phyloP scores from a whole-genome alignment of 2,329 filamentous ascomycete species.

The Endoconidiophora polonica region DNA sequence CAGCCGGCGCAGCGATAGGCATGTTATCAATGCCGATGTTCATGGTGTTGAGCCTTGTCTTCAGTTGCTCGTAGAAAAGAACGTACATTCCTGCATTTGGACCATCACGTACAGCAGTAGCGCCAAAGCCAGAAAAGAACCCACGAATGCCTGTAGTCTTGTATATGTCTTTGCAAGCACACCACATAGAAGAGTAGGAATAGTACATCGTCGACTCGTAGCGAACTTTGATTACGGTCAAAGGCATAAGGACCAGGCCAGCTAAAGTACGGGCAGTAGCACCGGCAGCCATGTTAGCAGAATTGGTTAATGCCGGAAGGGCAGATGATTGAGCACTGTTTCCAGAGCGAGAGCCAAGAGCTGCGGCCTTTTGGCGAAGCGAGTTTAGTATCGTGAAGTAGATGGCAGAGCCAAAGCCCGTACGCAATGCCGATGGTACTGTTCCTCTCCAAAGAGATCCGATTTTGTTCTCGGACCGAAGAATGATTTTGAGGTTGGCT shows the following conservation, averaged over 20 bases:
- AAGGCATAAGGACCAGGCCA: slow-evolving; percentile 83
- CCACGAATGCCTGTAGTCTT: slow-evolving; percentile 57
- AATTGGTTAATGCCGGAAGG: slow-evolving; percentile 66
- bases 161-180: slow-evolving; percentile 60
- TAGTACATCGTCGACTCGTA: slow-evolving; percentile 80
- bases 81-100: slow-evolving; percentile 94
- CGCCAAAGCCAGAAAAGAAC: slow-evolving; percentile 87
- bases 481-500: slow-evolving; percentile 41
- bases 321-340: slow-evolving; percentile 39
- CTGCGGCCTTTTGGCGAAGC: slow-evolving; percentile 33
- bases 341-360: not conserved
- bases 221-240: slow-evolving; percentile 91
- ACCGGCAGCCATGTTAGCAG: slow-evolving; percentile 71
- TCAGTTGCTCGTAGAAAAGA: slow-evolving; percentile 77
- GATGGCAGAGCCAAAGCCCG: slow-evolving; percentile 78
- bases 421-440: slow-evolving; percentile 79
- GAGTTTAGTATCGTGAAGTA: slow-evolving; percentile 85
- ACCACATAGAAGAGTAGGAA: slow-evolving; percentile 56
- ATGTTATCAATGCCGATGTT: slow-evolving; percentile 6
- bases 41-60: slow-evolving; percentile 37
- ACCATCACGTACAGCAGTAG: slow-evolving; percentile 84
- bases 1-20: slow-evolving; percentile 8
- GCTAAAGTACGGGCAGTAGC: slow-evolving; percentile 71
- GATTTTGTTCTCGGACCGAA: slow-evolving; percentile 41
- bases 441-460: slow-evolving; percentile 82